Evolutionary conservation across 371 early-diverging fungal genomes (phyloP), one percentile per base, ranked within the genome.

Genomic region (Mortierella sp.): DNA sequence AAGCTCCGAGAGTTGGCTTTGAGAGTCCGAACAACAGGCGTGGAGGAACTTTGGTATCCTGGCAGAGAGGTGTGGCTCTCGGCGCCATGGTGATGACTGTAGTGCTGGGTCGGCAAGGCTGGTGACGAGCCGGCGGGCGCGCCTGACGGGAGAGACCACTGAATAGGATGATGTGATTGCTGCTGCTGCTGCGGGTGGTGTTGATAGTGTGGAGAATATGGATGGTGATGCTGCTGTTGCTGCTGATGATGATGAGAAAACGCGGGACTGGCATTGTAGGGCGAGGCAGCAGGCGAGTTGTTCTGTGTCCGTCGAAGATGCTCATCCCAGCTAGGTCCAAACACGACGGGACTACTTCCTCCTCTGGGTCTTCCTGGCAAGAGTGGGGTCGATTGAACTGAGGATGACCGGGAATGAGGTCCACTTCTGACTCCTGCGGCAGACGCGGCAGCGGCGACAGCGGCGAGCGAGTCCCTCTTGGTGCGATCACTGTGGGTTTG

Each of bases 401-500:
- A 85, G 7, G 85, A 79, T 12, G 85, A 76, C 35, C 85, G 65
- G 38, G 82, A 78, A 41, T 77, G 60, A 10, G 79, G 38, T 4
- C 51, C 70, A 35, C 49, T 60, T 51, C 72, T 75, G 7, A 35
- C 24, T 41, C 49, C 70, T 44, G 70, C 35, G 51, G 44, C 77
- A 21, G 74, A 24, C 21, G 74, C 58, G 4, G 29, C 74, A 18
- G 70, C 49, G 7, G 65, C 44, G 24, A 43, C 56, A 12, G 63
- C 68, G 6, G 72, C 70, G 10, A 81, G 85, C 5, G 86, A 79
- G 41, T 86, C 87, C 21, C 83, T 54, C 65, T 82, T 86, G 32
- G 82, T 70, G 10, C 87, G 82, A 49, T 86, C 87, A 41, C 90
- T 87, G 72, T 92, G 93, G 0, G 91, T 92, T 44, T 91, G 91